Percentiles rank a stretch among this genome's conserved stretches.
Conservation (phyloP, 164 flowering plant genomes). For the Warburgia ugandensis region DNA sequence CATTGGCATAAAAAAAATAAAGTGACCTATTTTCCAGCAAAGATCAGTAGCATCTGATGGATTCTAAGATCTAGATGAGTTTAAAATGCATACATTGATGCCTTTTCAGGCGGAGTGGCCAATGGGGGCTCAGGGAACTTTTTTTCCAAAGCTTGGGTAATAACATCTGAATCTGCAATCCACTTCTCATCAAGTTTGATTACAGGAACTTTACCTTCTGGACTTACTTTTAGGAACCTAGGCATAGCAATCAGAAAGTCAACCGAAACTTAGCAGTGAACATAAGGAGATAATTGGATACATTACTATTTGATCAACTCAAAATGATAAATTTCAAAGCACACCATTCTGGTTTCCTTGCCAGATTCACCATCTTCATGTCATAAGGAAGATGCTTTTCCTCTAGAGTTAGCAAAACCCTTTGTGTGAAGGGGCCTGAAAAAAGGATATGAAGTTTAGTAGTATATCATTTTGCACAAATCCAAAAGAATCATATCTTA, state of each 20-base stretch:
- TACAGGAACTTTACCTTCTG: constrained; percentile 90
- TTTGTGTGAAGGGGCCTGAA: constrained; percentile 87
- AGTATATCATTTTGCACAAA: background rate
- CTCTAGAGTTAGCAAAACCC: constrained; percentile 86
- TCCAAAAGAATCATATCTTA: too few relatives aligned
- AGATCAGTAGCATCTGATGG: too few relatives aligned
- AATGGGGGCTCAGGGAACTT: constrained; percentile 79
- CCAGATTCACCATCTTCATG: constrained; percentile 69
- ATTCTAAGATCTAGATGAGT: too few relatives aligned
- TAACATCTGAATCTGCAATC: constrained; percentile 93
- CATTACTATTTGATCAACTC: too few relatives aligned
- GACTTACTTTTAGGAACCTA: constrained; percentile 75
- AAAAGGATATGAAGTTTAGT: background rate
- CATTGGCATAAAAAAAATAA: too few relatives aligned
- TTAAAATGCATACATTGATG: constrained; percentile 58
- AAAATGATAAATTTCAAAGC: too few relatives aligned
- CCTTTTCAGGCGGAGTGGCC: constrained; percentile 74
- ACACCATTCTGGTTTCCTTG: constrained; percentile 92
- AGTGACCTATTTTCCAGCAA: too few relatives aligned
- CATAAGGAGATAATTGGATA: background rate
- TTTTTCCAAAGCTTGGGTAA: constrained; percentile 66
- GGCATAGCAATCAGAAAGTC: background rate
- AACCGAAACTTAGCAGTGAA: background rate
- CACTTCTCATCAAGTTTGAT: constrained; percentile 81
- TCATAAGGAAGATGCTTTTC: constrained; percentile 89